Evolutionary conservation across 2,329 filamentous ascomycete species (phyloP).

Genomic region (Xylariaceae sp.): DNA sequence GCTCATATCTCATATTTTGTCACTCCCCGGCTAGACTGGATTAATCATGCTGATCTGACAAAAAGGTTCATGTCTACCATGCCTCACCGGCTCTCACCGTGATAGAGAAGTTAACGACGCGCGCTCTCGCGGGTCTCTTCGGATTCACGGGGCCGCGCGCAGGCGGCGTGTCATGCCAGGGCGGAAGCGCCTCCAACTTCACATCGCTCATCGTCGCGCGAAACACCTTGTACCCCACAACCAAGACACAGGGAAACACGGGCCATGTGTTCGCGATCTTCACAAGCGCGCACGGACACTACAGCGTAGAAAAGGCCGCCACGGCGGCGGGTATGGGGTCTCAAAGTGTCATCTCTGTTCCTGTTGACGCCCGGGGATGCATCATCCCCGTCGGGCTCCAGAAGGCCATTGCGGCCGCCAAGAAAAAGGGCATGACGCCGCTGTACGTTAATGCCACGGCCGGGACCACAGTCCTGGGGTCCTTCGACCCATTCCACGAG

Average conservation of each 20-base stretch:
- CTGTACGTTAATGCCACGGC: conserved; percentile 96
- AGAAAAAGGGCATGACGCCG: conserved; percentile 67
- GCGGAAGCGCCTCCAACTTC: conserved; percentile 66
- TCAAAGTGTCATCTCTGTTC: conserved; percentile 65
- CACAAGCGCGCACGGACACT: conserved; percentile 87
- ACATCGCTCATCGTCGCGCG: conserved; percentile 72
- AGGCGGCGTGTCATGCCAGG: conserved; percentile 58
- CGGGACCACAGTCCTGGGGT: conserved; percentile 87
- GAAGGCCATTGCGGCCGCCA: conserved; percentile 56
- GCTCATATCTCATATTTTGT: background rate
- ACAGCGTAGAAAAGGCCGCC: conserved; percentile 92
- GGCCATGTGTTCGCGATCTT: conserved; percentile 70
- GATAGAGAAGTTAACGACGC: conserved; percentile 79
- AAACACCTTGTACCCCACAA: conserved; percentile 76
- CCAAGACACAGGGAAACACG: conserved; percentile 68
- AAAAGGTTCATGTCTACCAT: conserved; percentile 79
- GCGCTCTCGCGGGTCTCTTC: conserved; percentile 69
- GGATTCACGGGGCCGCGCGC: conserved; percentile 65
- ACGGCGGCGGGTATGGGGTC: conserved; percentile 82
- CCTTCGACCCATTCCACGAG: conserved; percentile 73
- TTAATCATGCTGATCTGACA: conserved; percentile 8
- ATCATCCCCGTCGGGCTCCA: conserved; percentile 68
- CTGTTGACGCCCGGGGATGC: conserved; percentile 66
- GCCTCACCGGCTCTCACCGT: conserved; percentile 85
- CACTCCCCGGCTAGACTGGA: conserved; percentile 33